Conservation (phyloP, 208 protist species). For the Wallacemonas rigidus region DNA sequence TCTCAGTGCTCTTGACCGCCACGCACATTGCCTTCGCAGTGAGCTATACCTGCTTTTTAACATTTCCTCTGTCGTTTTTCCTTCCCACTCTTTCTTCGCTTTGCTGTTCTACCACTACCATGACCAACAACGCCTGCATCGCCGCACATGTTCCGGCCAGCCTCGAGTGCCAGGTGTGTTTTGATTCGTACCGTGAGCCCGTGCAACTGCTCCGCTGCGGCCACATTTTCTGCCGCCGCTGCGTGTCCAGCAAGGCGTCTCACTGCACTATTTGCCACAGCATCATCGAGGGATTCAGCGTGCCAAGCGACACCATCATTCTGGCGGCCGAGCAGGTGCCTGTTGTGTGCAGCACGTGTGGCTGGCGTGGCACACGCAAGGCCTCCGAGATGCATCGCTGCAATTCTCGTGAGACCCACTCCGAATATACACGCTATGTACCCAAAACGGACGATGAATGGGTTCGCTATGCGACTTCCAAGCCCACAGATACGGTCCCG, state of each 20-base stretch:
- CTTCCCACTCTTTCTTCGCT: conserved; percentile 5
- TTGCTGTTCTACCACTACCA: conserved; percentile 6
- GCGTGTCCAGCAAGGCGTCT: conserved; percentile 33
- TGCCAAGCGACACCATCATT: conserved; percentile 32
- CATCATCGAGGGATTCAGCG: conserved; percentile 31
- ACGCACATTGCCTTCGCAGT: too few relatives aligned
- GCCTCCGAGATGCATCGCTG: conserved; percentile 54
- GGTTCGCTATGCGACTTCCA: conserved; percentile 33
- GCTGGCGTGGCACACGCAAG: conserved; percentile 66
- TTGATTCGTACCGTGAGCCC: conserved; percentile 67
- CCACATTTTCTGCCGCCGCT: conserved; percentile 76
- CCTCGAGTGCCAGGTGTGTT: conserved; percentile 73
- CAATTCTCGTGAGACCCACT: conserved; percentile 47
- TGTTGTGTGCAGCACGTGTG: conserved; percentile 76
- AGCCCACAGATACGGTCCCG: conserved; percentile 17
- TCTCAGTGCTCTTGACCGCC: too few relatives aligned
- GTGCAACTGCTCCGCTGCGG: conserved; percentile 67
- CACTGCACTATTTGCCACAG: conserved; percentile 50
- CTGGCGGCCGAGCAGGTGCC: conserved; percentile 38
- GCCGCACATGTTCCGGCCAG: conserved; percentile 40
- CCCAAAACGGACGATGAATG: conserved; percentile 56
- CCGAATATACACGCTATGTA: conserved; percentile 42
- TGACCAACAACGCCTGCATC: conserved; percentile 57
- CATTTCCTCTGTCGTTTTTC: conserved; percentile 24
- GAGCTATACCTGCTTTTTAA: neutral